These are phyloP conservation scores for Cladorrhinum sp. DNA, from an alignment of 2,329 filamentous ascomycete genomes.

Conservation along the genomic window DNA sequence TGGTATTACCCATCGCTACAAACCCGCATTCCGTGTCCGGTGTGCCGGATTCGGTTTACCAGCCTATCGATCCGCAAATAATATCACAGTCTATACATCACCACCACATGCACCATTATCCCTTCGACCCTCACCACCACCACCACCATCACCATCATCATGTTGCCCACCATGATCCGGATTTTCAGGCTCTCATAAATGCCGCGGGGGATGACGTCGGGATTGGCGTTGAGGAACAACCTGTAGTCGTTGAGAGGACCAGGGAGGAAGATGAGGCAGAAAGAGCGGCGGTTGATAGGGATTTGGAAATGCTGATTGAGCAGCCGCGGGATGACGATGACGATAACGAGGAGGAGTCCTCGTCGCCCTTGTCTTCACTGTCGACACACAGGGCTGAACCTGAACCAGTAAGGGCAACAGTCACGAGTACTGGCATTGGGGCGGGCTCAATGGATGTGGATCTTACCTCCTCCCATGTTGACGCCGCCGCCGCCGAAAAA, in stretches of 20 bases:
- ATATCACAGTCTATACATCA: constrained; percentile 40
- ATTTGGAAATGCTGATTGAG: constrained; percentile 52
- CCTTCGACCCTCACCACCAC: constrained; percentile 21
- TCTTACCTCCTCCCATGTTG: neutral
- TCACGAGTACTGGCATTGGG: neutral
- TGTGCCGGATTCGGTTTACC: constrained; percentile 37
- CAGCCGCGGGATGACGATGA: constrained; percentile 45
- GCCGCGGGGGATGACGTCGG: constrained; percentile 40
- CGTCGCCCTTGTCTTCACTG: neutral
- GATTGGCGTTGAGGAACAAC: constrained; percentile 28
- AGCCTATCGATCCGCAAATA: constrained; percentile 60
- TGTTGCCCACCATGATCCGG: constrained; percentile 32
- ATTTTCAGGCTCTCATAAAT: constrained; percentile 54
- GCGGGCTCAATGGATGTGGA: constrained; percentile 19
- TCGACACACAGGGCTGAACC: too few species aligned
- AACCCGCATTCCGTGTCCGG: constrained; percentile 26
- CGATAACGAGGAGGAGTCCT: constrained; percentile 2
- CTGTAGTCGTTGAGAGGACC: neutral
- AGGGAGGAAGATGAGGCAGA: constrained; percentile 20
- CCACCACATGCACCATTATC: constrained; percentile 24
- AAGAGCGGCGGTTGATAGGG: constrained; percentile 42
- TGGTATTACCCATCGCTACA: constrained; percentile 27
- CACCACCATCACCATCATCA: constrained; percentile 33
- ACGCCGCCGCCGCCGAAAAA: neutral
- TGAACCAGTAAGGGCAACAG: too few species aligned